phyloP scores from a whole-genome alignment of 768 basidiomycete genomes.

The Mycena belliarum region DNA sequence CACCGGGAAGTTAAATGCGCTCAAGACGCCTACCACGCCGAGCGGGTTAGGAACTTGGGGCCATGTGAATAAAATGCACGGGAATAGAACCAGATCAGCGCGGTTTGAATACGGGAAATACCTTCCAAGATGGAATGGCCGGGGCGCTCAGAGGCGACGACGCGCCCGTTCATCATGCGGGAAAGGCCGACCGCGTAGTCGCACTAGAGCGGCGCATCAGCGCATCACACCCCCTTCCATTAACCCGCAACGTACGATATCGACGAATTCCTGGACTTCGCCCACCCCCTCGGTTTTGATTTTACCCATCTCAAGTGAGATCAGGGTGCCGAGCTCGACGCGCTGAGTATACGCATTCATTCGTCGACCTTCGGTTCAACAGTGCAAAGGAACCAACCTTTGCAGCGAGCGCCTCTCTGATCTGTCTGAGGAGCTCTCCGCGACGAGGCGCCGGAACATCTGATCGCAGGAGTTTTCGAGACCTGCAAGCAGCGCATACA shows the following conservation, averaged over 20 bases:
- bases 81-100: conserved; percentile 12
- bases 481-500: too few species aligned
- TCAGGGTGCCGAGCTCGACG: conserved; percentile 76
- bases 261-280: conserved; percentile 94
- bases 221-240: conserved; percentile 1
- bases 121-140: conserved; percentile 92
- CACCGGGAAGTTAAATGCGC: conserved; percentile 96
- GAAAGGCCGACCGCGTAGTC: conserved; percentile 94
- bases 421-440: conserved; percentile 87
- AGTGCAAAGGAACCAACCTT: conserved; percentile 52
- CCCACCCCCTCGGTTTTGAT: conserved; percentile 88
- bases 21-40: conserved; percentile 68
- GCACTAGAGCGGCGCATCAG: conserved; percentile 50
- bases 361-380: too few species aligned
- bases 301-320: conserved; percentile 91
- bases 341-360: conserved; percentile 45
- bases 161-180: conserved; percentile 90
- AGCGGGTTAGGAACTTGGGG: conserved; percentile 88
- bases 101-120: conserved; percentile 26
- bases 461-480: conserved; percentile 1
- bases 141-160: conserved; percentile 85
- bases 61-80: conserved; percentile 22
- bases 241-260: conserved; percentile 64
- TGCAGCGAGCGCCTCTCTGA: conserved; percentile 74
- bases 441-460: conserved; percentile 82